phyloP scores from a whole-genome alignment of 2,329 filamentous ascomycete species.

The Dactylella cylindrospora region DNA sequence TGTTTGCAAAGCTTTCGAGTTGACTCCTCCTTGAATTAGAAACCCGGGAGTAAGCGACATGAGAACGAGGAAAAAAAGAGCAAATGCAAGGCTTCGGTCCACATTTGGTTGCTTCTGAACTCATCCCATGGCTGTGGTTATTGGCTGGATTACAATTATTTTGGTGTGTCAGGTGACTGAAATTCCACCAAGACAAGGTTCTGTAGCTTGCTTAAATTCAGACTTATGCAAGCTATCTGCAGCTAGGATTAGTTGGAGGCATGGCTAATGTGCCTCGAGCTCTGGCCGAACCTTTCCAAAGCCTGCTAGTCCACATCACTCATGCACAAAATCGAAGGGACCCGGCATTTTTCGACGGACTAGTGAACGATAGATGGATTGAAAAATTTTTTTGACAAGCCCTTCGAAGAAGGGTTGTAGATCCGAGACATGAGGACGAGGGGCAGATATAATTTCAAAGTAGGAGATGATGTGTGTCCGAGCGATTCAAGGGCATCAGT shows the following conservation, averaged over 20 bases:
- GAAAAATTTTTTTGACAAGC: background rate
- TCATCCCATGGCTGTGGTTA: conserved; percentile 39
- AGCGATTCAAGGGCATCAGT: conserved; percentile 1
- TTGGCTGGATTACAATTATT: conserved; percentile 35
- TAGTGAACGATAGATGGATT: conserved; percentile 13
- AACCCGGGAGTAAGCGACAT: conserved; percentile 44
- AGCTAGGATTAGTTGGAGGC: conserved; percentile 34
- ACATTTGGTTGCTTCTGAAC: conserved; percentile 36
- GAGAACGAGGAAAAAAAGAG: conserved; percentile 41
- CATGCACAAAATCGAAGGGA: conserved; percentile 44
- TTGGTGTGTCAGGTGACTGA: conserved; percentile 44
- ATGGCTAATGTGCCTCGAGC: conserved; percentile 43
- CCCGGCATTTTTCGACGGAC: conserved; percentile 36
- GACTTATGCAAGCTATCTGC: conserved; percentile 40
- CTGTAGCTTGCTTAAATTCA: conserved; percentile 34
- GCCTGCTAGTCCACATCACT: conserved; percentile 35
- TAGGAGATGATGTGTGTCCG: no score
- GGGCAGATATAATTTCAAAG: background rate
- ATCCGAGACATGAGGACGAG: conserved; percentile 31
- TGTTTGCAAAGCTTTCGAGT: conserved; percentile 25
- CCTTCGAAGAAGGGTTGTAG: conserved; percentile 24
- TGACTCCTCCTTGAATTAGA: conserved; percentile 44
- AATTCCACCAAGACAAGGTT: conserved; percentile 24
- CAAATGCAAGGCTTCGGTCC: conserved; percentile 40
- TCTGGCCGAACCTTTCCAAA: conserved; percentile 35